Percentiles rank a stretch among this genome's conserved stretches.
Evolutionary conservation across 1,284 basidiomycete species (phyloP).

Genomic region (Clitocybe nebularis): DNA sequence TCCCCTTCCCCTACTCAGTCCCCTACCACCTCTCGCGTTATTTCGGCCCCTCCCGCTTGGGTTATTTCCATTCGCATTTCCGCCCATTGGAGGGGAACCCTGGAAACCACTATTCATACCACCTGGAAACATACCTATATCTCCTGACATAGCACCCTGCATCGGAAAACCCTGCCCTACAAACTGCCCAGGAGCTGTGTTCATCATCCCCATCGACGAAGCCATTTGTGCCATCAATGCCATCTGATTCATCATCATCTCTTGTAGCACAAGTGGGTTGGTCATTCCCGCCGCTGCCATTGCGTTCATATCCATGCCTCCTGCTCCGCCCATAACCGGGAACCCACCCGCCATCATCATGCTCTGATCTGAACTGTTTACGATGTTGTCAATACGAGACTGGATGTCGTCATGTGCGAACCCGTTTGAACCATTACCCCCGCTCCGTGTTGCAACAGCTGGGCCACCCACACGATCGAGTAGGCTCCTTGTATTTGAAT

Average conservation of each 20-base stretch:
- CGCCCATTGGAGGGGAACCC: slow-evolving; percentile 22
- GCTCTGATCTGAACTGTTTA: slow-evolving; percentile 47
- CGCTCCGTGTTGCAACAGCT: slow-evolving; percentile 28
- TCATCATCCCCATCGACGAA: slow-evolving; percentile 68
- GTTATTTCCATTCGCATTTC: slow-evolving; percentile 18
- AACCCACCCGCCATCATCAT: slow-evolving; percentile 59
- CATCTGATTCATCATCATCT: slow-evolving; percentile 86
- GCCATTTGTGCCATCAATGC: slow-evolving; percentile 82
- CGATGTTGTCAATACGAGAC: slow-evolving; percentile 74
- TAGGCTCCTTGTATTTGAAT: slow-evolving; percentile 50
- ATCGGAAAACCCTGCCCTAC: slow-evolving; percentile 51
- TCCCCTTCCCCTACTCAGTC: slow-evolving; percentile 31
- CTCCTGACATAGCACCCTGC: slow-evolving; percentile 50
- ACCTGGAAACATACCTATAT: slow-evolving; percentile 47
- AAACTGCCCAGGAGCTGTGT: slow-evolving; percentile 49
- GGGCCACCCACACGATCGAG: slow-evolving; percentile 71
- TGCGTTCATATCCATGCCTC: slow-evolving; percentile 60
- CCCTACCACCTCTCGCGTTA: slow-evolving; percentile 30
- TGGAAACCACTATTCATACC: slow-evolving; percentile 42
- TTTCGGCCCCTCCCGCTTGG: slow-evolving; percentile 35
- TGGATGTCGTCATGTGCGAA: slow-evolving; percentile 67
- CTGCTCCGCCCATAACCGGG: slow-evolving; percentile 43
- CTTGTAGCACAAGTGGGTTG: slow-evolving; percentile 71
- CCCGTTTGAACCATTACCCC: slow-evolving; percentile 22
- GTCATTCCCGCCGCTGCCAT: slow-evolving; percentile 53